Evolutionary conservation across 148 eudicot species (phyloP).

Genomic region (Spergularia marina): DNA sequence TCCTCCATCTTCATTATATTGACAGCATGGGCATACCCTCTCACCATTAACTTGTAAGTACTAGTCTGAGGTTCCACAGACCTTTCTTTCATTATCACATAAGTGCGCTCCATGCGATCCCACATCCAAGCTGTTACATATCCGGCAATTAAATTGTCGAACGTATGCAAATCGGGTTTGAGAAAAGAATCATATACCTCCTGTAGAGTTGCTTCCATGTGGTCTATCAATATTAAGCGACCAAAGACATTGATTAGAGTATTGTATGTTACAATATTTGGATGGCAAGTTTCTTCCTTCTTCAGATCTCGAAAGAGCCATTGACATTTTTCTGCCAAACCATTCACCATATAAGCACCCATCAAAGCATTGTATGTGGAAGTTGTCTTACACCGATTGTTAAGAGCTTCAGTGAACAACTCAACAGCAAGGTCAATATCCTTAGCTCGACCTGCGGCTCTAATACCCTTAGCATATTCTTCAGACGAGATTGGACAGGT

Average conservation of each 20-base stretch:
- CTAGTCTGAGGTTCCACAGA: conserved; percentile 42
- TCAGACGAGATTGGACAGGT: conserved; percentile 49
- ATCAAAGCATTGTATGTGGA: conserved; percentile 73
- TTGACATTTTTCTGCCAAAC: conserved; percentile 50
- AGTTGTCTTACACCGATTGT: conserved; percentile 36
- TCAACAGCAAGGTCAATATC: conserved; percentile 60
- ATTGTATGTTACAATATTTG: conserved; percentile 75
- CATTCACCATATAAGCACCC: conserved; percentile 60
- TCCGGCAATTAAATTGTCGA: conserved; percentile 66
- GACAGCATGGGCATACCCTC: conserved; percentile 76
- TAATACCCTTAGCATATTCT: conserved; percentile 77
- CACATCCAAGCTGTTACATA: conserved; percentile 94
- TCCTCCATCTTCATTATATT: conserved; percentile 73
- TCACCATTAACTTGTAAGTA: conserved; percentile 61
- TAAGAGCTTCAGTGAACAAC: conserved; percentile 60
- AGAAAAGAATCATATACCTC: conserved; percentile 50
- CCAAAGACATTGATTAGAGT: conserved; percentile 72
- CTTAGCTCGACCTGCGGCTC: conserved; percentile 55
- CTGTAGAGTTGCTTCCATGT: conserved; percentile 69
- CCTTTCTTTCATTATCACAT: conserved; percentile 42
- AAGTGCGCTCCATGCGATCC: conserved; percentile 82
- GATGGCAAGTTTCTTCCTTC: conserved; percentile 51
- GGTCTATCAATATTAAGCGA: conserved; percentile 66
- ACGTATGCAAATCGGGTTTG: conserved; percentile 55
- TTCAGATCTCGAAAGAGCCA: conserved; percentile 55